Conservation (phyloP, 495 filamentous ascomycete species). For the Gamarada debralockiae region DNA sequence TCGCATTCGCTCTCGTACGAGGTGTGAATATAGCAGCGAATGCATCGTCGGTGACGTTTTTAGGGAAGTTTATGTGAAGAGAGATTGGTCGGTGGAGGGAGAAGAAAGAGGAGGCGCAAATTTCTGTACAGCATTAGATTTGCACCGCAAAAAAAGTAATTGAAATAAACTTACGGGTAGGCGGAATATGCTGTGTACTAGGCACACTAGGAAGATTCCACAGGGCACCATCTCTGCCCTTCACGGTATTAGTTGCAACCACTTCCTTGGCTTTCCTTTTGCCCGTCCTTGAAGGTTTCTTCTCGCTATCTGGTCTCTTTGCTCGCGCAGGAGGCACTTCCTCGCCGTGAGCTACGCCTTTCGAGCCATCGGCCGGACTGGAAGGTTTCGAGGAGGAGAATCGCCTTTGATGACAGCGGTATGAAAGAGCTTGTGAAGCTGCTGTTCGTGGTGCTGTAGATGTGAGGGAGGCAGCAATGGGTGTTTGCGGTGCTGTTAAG, state of each 20-base stretch:
- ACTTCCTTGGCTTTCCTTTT: constrained; percentile 35
- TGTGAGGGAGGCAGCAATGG: constrained; percentile 30
- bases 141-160: constrained; percentile 1
- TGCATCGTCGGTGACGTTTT: constrained; percentile 60
- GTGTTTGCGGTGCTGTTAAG: constrained; percentile 36
- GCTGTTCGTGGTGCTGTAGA: constrained; percentile 30
- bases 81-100: constrained; percentile 93
- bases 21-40: constrained; percentile 78
- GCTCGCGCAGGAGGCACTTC: constrained; percentile 29
- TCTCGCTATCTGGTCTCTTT: constrained; percentile 38
- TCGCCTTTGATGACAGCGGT: constrained; percentile 40
- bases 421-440: constrained; percentile 33
- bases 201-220: constrained; percentile 76
- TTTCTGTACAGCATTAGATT: constrained; percentile 50
- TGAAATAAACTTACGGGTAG: constrained; percentile 53
- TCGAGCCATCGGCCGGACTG: constrained; percentile 47
- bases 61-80: constrained; percentile 74
- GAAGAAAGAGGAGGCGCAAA: constrained; percentile 89
- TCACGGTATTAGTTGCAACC: constrained; percentile 18
- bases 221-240: constrained; percentile 34
- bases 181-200: constrained; percentile 66
- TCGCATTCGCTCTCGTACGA: constrained; percentile 42
- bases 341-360: constrained; percentile 37
- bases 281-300: constrained; percentile 31
- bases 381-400: constrained; percentile 57